Base-by-base conservation (phyloP, 805 yeast species). In the Candida coleopterorum region DNA sequence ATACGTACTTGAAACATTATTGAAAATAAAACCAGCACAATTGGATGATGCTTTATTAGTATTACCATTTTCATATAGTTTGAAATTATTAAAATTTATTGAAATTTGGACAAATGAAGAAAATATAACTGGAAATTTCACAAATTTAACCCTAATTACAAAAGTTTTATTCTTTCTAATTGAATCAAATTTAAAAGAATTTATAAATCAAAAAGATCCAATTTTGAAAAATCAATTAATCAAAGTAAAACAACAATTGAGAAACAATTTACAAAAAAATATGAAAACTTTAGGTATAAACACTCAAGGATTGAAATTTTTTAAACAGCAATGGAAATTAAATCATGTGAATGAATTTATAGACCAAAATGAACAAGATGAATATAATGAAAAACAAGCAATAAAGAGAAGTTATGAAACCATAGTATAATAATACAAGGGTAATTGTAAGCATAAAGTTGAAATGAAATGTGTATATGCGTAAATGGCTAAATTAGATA, bases 31-130 rank as follows among this genome's bases (percentile, higher is more conserved):
- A 49, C 77, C 95, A 0, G 74, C 94, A 0, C 96, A 90, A 50
- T 63, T 93, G 24, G 96, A 90, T 50, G 99, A 93, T 60, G 95
- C 97, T 1, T 70, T 93, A 38, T 62, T 93, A 32, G 95, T 93
- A 1, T 68, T 93, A 37, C 96, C 98, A 22, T 89, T 90, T 52
- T 86, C 95, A 9, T 83, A 81, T 58, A 81, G 89, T 2, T 55
- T 80, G 38, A 76, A 75, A 46, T 69, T 93, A 34, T 70, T 93
- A 44, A 71, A 70, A 47, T 84, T 88, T 48, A 76, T 93, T 37
- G 81, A 79, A 44, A 69, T 76, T 20, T 89, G 96, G 86, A 76
- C 93, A 25, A 53, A 55, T 37, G 58, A 65, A 35, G 64, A 64
- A 18, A 47, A 60, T 38, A 46, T 59, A 29, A 58, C 66, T 28